These are phyloP conservation scores for Verticillium zaregamsianum DNA, from an alignment of 2,329 filamentous ascomycete genomes.

Conservation along the genomic window DNA sequence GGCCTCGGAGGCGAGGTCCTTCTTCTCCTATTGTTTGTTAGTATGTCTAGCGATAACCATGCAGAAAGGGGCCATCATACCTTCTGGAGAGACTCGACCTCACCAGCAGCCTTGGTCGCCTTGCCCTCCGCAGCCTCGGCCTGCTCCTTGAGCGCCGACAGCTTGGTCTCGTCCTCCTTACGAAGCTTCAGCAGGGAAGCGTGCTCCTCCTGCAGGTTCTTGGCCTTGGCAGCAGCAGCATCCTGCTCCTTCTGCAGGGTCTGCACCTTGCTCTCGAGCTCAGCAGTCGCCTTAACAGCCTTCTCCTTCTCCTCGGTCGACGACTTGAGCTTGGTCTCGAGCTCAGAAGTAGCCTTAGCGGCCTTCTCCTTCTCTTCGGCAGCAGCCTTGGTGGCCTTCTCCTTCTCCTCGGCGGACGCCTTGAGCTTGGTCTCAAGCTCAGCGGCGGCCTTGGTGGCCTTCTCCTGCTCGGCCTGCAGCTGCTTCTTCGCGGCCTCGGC, in stretches of 20 bases:
- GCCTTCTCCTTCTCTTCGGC: conserved; percentile 1
- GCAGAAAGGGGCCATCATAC: conserved; percentile 17
- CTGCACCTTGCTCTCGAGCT: conserved; percentile 19
- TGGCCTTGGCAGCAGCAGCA: conserved; percentile 11
- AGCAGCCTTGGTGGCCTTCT: conserved; percentile 3
- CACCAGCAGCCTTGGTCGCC: conserved; percentile 29
- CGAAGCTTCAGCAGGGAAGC: conserved; percentile 22
- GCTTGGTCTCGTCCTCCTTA: conserved; percentile 23
- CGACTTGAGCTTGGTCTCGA: conserved; percentile 21
- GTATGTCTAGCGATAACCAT: background rate
- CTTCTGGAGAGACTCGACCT: conserved; percentile 26
- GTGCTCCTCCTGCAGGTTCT: conserved; percentile 25
- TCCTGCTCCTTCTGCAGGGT: conserved; percentile 20
- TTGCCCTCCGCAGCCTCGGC: conserved; percentile 30
- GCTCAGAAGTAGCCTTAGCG: conserved; percentile 11
- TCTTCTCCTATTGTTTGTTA: conserved; percentile 1
- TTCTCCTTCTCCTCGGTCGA: conserved; percentile 15
- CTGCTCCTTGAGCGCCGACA: conserved; percentile 24
- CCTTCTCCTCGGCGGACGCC: conserved; percentile 4
- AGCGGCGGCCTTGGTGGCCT: conserved; percentile 6
- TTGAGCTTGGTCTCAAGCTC: background rate
- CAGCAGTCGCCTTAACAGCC: conserved; percentile 17
- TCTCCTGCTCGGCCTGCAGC: conserved; percentile 9
- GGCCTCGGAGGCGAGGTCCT: conserved; percentile 5
- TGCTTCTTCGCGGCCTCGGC: conserved; percentile 14